These are phyloP conservation scores for Atalantia buxifolia DNA, from an alignment of 345 rosid genomes.

Conservation along the genomic window DNA sequence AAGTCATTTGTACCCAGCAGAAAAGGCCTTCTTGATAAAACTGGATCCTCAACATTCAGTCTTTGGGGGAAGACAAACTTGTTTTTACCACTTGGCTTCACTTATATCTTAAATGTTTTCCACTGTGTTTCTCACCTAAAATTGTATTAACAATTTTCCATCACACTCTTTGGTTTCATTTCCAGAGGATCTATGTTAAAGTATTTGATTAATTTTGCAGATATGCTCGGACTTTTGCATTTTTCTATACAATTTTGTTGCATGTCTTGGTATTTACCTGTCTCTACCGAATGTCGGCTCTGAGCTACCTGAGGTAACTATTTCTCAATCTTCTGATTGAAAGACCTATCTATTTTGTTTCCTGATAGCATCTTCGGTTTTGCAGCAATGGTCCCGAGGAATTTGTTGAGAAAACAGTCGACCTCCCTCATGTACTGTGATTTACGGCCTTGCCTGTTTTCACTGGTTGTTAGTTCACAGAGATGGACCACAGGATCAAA, in stretches of 20 bases:
- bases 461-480: background rate
- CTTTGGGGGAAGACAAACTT: background rate
- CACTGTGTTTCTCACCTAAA: background rate
- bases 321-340: background rate
- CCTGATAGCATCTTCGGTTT: background rate
- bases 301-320: slow-evolving; percentile 75
- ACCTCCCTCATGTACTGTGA: slow-evolving; percentile 75
- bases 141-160: background rate
- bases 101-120: background rate
- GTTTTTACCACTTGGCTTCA: background rate
- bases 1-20: background rate
- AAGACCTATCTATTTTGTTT: background rate
- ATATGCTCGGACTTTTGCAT: slow-evolving; percentile 86
- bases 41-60: background rate
- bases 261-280: slow-evolving; percentile 88
- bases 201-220: slow-evolving; percentile 32
- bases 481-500: background rate
- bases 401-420: slow-evolving; percentile 43
- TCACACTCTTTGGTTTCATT: background rate
- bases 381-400: slow-evolving; percentile 78
- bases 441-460: slow-evolving; percentile 2
- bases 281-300: slow-evolving; percentile 94
- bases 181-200: background rate
- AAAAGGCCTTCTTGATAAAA: background rate
- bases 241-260: slow-evolving; percentile 89